Evolutionary conservation across 2,329 filamentous ascomycete genomes (phyloP), one percentile per base, ranked within the genome.

Genomic region (Cryphonectria naterciae): DNA sequence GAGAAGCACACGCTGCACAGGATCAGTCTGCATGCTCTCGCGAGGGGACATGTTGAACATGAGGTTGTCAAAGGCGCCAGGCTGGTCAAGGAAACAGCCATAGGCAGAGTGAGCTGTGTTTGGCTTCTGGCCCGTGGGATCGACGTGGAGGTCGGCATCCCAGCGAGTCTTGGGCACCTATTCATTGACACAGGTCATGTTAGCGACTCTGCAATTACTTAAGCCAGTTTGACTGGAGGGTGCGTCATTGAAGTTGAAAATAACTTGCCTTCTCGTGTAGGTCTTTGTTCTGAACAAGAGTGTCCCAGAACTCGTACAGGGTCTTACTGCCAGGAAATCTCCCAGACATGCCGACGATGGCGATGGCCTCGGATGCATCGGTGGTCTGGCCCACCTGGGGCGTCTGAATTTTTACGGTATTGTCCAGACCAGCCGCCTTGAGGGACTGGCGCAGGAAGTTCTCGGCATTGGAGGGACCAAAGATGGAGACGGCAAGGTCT

Each of bases 311-410:
- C 32, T 56, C 43, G 0, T 68, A 60, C 1, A 64, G 32, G 35
- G 54, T 22, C 4, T 61, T 28, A 22, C 52, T 54, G 52, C 52
- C 52, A 28, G 52, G 52, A 28, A 54, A 28, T 15, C 52, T 54
- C n/a, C 52, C 25, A 6, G 64, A 41, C 64, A 66, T 66, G 13
- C 64, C 64, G 5, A 66, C 64, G 22, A 66, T 54, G n/a, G 64
- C 64, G 19, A 66, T 66, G 64, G 52, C 43, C 10, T 54, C 64
- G 35, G 64, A 28, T 22, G 43, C 11, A 28, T n/a, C 52, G 1
- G 25, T 25, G 22, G n/a, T 54, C 52, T 49, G 43, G 19, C 1
- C 25, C 52, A 25, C 52, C n/a, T 25, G 7, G n/a, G 4, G 52
- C 10, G 10, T 54, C n/a, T 28, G 22, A 10, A 25, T 28, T 10